A percentile compares a stretch with the other conserved stretches of the same genome.
phyloP scores from a whole-genome alignment of 108 stramenopile species.

The Nitzschia palea region DNA sequence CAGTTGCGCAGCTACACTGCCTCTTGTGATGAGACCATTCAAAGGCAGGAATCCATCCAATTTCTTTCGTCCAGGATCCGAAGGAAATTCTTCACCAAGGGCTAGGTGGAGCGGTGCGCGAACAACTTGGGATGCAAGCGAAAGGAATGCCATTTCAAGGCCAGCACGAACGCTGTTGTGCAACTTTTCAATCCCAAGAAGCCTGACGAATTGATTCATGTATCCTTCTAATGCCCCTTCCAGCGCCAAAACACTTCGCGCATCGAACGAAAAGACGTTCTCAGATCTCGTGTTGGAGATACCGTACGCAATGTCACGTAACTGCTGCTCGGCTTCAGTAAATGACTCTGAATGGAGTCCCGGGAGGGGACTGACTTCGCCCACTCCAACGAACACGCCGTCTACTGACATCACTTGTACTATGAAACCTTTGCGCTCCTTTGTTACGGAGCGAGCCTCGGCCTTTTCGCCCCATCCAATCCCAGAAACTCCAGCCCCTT shows the following conservation, averaged over 20 bases:
- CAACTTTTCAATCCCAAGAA: conserved; percentile 26
- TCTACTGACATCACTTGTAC: conserved; percentile 64
- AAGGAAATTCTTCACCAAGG: conserved; percentile 27
- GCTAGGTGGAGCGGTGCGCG: conserved; percentile 61
- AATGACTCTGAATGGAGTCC: conserved; percentile 75
- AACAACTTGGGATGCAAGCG: conserved; percentile 55
- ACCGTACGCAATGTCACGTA: conserved; percentile 41
- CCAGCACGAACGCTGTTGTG: conserved; percentile 65
- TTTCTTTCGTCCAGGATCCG: background rate
- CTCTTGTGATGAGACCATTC: conserved; percentile 73
- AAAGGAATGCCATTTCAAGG: conserved; percentile 83
- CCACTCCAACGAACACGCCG: conserved; percentile 66
- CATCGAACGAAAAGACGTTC: conserved; percentile 41
- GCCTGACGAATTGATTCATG: conserved; percentile 38
- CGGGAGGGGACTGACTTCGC: conserved; percentile 74
- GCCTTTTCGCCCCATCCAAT: conserved; percentile 77
- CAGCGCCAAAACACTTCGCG: conserved; percentile 40
- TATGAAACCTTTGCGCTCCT: conserved; percentile 60
- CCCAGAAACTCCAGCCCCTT: conserved; percentile 49
- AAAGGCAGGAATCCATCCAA: conserved; percentile 35
- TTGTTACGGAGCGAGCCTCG: conserved; percentile 2
- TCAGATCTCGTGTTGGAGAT: conserved; percentile 19
- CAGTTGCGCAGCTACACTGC: background rate
- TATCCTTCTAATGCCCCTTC: conserved; percentile 51
- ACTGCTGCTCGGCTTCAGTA: conserved; percentile 54